A percentile compares a stretch with the other conserved stretches of the same genome.
Evolutionary conservation across 192 early-diverging fungal species (phyloP).

Genomic region (Umbelopsis isabellina): DNA sequence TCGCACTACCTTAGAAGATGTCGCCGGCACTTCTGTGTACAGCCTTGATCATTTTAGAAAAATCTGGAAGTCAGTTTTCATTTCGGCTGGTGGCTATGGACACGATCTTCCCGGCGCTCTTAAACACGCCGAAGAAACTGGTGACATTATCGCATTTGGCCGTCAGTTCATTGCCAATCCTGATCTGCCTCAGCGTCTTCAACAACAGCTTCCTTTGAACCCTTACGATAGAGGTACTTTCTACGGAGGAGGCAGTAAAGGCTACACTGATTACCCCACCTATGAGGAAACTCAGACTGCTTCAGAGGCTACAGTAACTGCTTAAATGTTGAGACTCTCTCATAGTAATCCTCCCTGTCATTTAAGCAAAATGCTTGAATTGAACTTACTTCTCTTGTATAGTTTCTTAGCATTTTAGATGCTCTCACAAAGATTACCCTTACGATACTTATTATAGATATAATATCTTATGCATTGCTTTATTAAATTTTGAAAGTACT

Average conservation of each 20-base stretch:
- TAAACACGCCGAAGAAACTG: constrained; percentile 23
- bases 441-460: too few relatives aligned
- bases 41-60: constrained; percentile 25
- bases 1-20: constrained; percentile 18
- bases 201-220: constrained; percentile 28
- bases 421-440: too few relatives aligned
- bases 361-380: too few relatives aligned
- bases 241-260: constrained; percentile 14
- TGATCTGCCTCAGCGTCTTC: constrained; percentile 34
- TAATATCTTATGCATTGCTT: too few relatives aligned
- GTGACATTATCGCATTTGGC: constrained; percentile 36
- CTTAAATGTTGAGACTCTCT: too few relatives aligned
- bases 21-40: not conserved
- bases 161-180: constrained; percentile 42
- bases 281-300: constrained; percentile 10
- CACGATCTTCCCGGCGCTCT: constrained; percentile 14
- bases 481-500: too few relatives aligned
- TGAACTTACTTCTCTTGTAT: too few relatives aligned
- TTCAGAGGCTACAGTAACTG: too few relatives aligned
- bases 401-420: too few relatives aligned
- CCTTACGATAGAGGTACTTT: constrained; percentile 36
- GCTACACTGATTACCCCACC: constrained; percentile 41
- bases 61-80: constrained; percentile 29
- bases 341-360: too few relatives aligned
- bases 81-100: constrained; percentile 32